These are phyloP conservation scores for Teratosphaeriaceae sp. DNA, from an alignment of 2,329 filamentous ascomycete species.

Conservation along the genomic window DNA sequence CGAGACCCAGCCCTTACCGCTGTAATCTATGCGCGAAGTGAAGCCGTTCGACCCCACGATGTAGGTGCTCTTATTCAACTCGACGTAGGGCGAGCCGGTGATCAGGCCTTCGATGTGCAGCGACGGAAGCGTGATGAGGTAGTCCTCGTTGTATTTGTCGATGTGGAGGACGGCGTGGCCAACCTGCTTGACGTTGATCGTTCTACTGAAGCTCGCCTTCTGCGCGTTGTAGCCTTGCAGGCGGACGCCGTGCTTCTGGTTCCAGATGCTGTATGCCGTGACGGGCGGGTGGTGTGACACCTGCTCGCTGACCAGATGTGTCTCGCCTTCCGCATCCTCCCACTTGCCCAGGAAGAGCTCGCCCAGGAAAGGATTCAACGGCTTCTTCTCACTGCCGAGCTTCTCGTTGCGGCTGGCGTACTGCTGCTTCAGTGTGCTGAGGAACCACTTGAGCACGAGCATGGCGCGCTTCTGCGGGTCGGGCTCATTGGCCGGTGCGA, in stretches of 20 bases:
- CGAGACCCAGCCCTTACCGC: constrained; percentile 86
- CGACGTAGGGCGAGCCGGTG: constrained; percentile 78
- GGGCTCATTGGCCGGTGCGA: constrained; percentile 71
- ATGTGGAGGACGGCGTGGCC: constrained; percentile 81
- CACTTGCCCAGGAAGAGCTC: constrained; percentile 91
- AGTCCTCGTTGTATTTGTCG: constrained; percentile 60
- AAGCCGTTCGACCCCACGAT: constrained; percentile 84
- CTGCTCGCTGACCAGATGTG: constrained; percentile 86
- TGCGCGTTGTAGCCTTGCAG: constrained; percentile 87
- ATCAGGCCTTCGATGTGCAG: constrained; percentile 93
- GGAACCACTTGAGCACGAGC: constrained; percentile 92
- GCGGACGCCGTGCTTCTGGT: constrained; percentile 71
- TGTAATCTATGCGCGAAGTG: constrained; percentile 86
- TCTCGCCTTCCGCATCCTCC: constrained; percentile 75
- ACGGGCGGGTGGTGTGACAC: constrained; percentile 94
- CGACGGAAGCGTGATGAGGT: constrained; percentile 84
- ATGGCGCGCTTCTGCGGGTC: constrained; percentile 77
- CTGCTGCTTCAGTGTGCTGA: constrained; percentile 87
- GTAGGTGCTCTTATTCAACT: constrained; percentile 77
- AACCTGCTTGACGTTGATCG: constrained; percentile 74
- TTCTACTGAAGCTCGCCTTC: constrained; percentile 88
- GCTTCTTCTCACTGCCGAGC: constrained; percentile 91
- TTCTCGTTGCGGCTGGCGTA: constrained; percentile 69
- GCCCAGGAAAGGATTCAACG: constrained; percentile 89
- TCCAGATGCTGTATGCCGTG: constrained; percentile 89